Conservation (phyloP, 768 basidiomycete species). For the Phallus indusiatus region DNA sequence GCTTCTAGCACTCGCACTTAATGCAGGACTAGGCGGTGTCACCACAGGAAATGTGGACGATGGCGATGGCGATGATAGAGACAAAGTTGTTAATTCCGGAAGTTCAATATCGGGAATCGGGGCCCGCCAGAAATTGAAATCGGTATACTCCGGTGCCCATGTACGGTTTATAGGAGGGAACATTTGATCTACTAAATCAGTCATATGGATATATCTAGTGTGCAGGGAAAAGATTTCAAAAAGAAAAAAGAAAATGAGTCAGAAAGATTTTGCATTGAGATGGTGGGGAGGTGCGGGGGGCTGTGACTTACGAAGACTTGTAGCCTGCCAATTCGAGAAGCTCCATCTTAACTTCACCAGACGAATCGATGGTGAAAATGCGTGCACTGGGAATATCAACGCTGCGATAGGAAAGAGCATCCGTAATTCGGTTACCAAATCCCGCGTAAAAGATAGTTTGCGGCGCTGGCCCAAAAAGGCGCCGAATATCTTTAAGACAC, state of each 20-base stretch:
- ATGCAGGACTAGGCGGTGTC: conserved; percentile 84
- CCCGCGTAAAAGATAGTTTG: conserved; percentile 90
- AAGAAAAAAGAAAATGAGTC: background rate
- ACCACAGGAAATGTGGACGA: too few relatives aligned
- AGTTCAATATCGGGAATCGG: conserved; percentile 70
- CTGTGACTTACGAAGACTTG: conserved; percentile 72
- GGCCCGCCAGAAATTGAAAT: conserved; percentile 93
- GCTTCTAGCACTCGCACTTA: conserved; percentile 91
- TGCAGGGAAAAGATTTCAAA: too few relatives aligned
- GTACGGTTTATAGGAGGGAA: conserved; percentile 93
- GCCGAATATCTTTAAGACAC: conserved; percentile 87
- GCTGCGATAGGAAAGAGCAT: conserved; percentile 93
- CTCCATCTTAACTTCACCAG: conserved; percentile 95
- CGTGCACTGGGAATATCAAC: conserved; percentile 90
- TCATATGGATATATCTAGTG: conserved; percentile 98
- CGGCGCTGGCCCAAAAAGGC: conserved; percentile 68
- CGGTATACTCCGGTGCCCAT: conserved; percentile 84
- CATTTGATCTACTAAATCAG: conserved; percentile 99
- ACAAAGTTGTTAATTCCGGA: conserved; percentile 51
- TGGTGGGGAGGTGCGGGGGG: background rate
- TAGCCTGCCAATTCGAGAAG: conserved; percentile 93
- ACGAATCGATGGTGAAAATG: conserved; percentile 92
- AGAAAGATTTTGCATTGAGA: background rate
- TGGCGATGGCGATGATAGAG: too few relatives aligned
- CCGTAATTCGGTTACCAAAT: conserved; percentile 97